These are phyloP conservation scores for Euclidium syriacum DNA, from an alignment of 345 rosid species.

Conservation along the genomic window DNA sequence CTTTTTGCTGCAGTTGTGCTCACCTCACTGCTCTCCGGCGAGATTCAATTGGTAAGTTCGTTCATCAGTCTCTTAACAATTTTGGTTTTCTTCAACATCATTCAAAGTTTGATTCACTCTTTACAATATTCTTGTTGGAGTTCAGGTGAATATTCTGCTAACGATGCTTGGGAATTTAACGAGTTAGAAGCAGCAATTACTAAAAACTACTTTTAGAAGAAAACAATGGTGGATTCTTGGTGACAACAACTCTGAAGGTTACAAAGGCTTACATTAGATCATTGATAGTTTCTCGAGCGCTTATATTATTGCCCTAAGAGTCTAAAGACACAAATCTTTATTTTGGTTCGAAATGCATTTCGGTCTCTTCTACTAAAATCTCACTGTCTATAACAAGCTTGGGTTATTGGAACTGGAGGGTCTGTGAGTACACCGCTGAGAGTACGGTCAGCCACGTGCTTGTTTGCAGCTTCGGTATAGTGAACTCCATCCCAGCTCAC, in stretches of 20 bases:
- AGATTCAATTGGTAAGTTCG: constrained; percentile 78
- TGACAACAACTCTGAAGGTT: constrained; percentile 12
- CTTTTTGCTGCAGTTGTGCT: constrained; percentile 69
- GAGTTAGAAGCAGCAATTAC: constrained; percentile 79
- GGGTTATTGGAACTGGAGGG: constrained; percentile 52
- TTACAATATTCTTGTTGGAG: background rate
- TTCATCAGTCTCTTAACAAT: background rate
- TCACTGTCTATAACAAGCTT: constrained; percentile 55
- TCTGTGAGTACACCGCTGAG: constrained; percentile 55
- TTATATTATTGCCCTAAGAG: constrained; percentile 11
- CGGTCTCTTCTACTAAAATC: background rate
- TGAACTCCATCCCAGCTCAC: constrained; percentile 75
- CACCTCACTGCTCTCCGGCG: constrained; percentile 91
- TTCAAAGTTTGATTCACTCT: background rate
- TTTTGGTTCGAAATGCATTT: constrained; percentile 1
- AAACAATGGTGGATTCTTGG: constrained; percentile 1
- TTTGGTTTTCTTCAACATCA: background rate
- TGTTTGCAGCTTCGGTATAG: constrained; percentile 61
- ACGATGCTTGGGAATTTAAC: constrained; percentile 84
- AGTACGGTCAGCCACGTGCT: constrained; percentile 59
- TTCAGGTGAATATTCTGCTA: constrained; percentile 74
- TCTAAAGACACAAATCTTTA: constrained; percentile 1
- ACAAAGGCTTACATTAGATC: constrained; percentile 14
- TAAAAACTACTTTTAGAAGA: constrained; percentile 51
- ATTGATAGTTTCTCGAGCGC: constrained; percentile 8